phyloP scores from a whole-genome alignment of 129 eudicot species.

The Flaveria bidentis region DNA sequence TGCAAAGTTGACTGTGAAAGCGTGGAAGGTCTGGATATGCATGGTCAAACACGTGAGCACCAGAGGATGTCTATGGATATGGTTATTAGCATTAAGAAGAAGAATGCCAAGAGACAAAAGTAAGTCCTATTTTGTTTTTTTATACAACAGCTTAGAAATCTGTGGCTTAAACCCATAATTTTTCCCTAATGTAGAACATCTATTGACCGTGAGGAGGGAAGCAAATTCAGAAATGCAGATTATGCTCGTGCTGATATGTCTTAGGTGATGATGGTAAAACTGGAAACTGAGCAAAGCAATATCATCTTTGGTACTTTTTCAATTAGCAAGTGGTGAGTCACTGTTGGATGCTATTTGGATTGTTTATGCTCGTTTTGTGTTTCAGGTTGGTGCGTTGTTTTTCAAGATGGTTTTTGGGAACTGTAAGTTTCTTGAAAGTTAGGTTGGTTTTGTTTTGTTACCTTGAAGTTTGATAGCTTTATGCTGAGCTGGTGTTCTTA shows the following conservation, averaged over 20 bases:
- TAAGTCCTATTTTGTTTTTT: constrained; percentile 36
- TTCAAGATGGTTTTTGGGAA: constrained; percentile 50
- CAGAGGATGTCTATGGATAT: constrained; percentile 89
- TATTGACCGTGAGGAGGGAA: constrained; percentile 58
- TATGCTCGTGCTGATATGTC: constrained; percentile 57
- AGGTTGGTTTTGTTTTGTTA: constrained; percentile 46
- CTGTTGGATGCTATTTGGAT: constrained; percentile 37
- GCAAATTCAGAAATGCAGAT: constrained; percentile 52
- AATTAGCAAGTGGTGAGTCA: constrained; percentile 34
- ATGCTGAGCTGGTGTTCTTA: constrained; percentile 24
- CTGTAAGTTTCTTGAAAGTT: constrained; percentile 56
- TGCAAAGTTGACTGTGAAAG: constrained; percentile 92
- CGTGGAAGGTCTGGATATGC: constrained; percentile 88
- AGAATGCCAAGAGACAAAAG: constrained; percentile 71
- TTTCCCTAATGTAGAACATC: constrained; percentile 41
- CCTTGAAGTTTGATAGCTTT: constrained; percentile 40
- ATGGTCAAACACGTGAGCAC: constrained; percentile 93
- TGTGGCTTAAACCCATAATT: constrained; percentile 14
- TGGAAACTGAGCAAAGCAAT: constrained; percentile 19
- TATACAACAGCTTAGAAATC: neutral
- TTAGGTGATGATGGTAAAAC: constrained; percentile 32
- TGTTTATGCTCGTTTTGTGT: constrained; percentile 54
- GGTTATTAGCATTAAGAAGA: constrained; percentile 80
- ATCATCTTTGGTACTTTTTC: constrained; percentile 29
- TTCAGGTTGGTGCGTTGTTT: constrained; percentile 75